These are phyloP conservation scores for Candida sp. DNA, from an alignment of 1,139 yeast genomes.

Conservation along the genomic window DNA sequence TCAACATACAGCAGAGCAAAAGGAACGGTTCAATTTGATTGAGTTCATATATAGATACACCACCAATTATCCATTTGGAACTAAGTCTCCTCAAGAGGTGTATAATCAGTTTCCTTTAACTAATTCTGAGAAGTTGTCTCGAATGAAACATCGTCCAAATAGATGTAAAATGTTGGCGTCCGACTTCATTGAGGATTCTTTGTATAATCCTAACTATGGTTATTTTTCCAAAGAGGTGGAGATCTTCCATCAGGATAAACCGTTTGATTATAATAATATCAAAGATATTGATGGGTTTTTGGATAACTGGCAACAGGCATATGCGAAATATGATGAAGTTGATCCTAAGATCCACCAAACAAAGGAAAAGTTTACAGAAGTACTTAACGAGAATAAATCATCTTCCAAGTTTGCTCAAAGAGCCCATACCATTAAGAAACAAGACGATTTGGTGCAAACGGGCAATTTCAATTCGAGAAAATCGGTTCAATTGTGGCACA, in stretches of 20 bases:
- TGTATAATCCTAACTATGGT: conserved; percentile 80
- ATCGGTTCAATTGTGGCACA: conserved; percentile 79
- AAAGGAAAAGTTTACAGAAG: conserved; percentile 13
- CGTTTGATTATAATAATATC: conserved; percentile 58
- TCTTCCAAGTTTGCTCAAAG: conserved; percentile 28
- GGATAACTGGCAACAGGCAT: conserved; percentile 64
- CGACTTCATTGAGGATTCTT: conserved; percentile 82
- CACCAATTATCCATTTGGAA: conserved; percentile 43
- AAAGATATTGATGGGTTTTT: conserved; percentile 69
- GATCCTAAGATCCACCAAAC: conserved; percentile 12
- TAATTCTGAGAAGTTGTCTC: conserved; percentile 45
- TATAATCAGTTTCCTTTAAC: conserved; percentile 36
- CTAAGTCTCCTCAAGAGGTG: conserved; percentile 37
- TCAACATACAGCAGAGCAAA: conserved; percentile 14
- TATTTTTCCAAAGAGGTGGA: conserved; percentile 78
- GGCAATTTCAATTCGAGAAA: conserved; percentile 22
- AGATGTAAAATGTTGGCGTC: conserved; percentile 67
- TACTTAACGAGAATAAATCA: conserved; percentile 5
- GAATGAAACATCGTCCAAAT: conserved; percentile 50
- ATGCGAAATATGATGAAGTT: conserved; percentile 48
- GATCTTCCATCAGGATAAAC: conserved; percentile 62
- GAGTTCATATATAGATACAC: conserved; percentile 40
- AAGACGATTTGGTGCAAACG: conserved; percentile 10
- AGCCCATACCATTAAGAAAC: conserved; percentile 32
- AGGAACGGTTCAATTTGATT: conserved; percentile 21